A percentile compares a stretch with the other conserved stretches of the same genome.
These are phyloP conservation scores for Thelonectria olida DNA, from an alignment of 2,329 filamentous ascomycete species.

Conservation along the genomic window DNA sequence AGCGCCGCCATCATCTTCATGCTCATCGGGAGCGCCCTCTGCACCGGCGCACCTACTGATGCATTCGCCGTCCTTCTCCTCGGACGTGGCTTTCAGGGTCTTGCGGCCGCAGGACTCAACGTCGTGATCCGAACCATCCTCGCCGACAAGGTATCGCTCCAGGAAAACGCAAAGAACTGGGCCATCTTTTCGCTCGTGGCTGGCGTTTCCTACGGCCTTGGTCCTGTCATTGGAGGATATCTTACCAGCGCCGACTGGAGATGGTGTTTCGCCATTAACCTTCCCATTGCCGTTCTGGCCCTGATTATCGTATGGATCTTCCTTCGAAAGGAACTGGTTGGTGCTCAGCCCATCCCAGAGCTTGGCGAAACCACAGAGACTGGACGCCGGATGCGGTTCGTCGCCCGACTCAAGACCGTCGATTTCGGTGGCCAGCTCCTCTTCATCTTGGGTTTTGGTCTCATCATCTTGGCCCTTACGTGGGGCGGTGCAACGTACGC, in stretches of 20 bases:
- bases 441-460: slow-evolving; percentile 63
- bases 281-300: slow-evolving; percentile 63
- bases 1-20: slow-evolving; percentile 66
- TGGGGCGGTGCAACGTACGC: slow-evolving; percentile 65
- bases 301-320: slow-evolving; percentile 65
- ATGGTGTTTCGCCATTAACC: slow-evolving; percentile 73
- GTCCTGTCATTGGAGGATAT: slow-evolving; percentile 69
- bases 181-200: slow-evolving; percentile 68
- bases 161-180: slow-evolving; percentile 70
- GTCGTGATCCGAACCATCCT: slow-evolving; percentile 71
- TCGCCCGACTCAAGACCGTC: slow-evolving; percentile 60
- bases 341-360: slow-evolving; percentile 58
- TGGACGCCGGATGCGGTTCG: slow-evolving; percentile 46
- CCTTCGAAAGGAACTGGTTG: slow-evolving; percentile 67
- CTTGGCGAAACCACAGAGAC: slow-evolving; percentile 51
- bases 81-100: slow-evolving; percentile 70
- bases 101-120: slow-evolving; percentile 68
- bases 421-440: slow-evolving; percentile 65
- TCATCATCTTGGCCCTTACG: slow-evolving; percentile 63
- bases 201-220: slow-evolving; percentile 67
- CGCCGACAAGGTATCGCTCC: slow-evolving; percentile 69
- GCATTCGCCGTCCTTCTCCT: slow-evolving; percentile 69
- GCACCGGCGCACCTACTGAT: slow-evolving; percentile 62
- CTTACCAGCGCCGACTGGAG: slow-evolving; percentile 67
- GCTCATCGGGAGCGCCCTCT: slow-evolving; percentile 69